These are phyloP conservation scores for Alopecurus myosuroides DNA, from an alignment of 176 grass and related monocot species.

Conservation along the genomic window DNA sequence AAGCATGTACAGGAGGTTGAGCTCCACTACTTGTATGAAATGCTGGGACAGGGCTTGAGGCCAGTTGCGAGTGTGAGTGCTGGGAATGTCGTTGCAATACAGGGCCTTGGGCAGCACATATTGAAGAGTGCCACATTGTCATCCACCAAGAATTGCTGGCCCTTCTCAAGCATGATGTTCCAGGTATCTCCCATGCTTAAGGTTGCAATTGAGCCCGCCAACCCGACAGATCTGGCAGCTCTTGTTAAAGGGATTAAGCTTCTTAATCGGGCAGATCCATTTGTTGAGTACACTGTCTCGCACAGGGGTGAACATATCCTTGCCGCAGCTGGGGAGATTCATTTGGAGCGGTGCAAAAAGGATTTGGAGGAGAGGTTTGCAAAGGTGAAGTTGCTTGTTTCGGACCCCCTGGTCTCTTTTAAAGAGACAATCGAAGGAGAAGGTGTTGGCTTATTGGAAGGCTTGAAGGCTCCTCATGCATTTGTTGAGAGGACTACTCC, in stretches of 20 bases:
- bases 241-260: slow-evolving; percentile 73
- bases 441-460: slow-evolving; percentile 42
- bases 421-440: slow-evolving; percentile 88
- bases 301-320: slow-evolving; percentile 87
- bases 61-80: slow-evolving; percentile 58
- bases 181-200: slow-evolving; percentile 89
- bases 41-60: slow-evolving; percentile 83
- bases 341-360: slow-evolving; percentile 93
- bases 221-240: slow-evolving; percentile 60
- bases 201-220: slow-evolving; percentile 76
- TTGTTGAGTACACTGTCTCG: slow-evolving; percentile 79
- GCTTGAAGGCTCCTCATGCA: slow-evolving; percentile 33
- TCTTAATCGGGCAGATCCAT: slow-evolving; percentile 83
- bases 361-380: slow-evolving; percentile 93
- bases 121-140: slow-evolving; percentile 94
- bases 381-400: slow-evolving; percentile 78
- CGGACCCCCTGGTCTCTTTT: slow-evolving; percentile 83
- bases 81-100: slow-evolving; percentile 84
- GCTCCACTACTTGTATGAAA: slow-evolving; percentile 78
- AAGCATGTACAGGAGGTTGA: slow-evolving; percentile 81
- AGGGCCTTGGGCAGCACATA: slow-evolving; percentile 75
- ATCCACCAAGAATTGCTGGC: slow-evolving; percentile 16
- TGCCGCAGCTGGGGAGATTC: slow-evolving; percentile 88
- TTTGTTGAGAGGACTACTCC: slow-evolving; percentile 77
- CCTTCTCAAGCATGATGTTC: slow-evolving; percentile 75